Evolutionary conservation across 306 rosid genomes (phyloP), one percentile per base, ranked within the genome.

Genomic region (Acacia confusa): DNA sequence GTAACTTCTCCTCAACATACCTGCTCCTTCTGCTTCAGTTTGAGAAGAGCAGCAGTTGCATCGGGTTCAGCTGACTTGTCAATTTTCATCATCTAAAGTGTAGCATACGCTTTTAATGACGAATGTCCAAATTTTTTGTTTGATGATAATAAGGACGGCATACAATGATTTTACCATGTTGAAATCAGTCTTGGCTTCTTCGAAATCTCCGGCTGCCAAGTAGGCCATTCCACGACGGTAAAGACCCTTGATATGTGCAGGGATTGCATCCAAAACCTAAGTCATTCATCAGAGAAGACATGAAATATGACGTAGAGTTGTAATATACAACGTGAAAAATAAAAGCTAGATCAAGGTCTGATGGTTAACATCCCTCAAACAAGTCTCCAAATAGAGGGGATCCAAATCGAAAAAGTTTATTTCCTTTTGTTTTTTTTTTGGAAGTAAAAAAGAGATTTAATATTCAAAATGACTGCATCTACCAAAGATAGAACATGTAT

Each of bases 201-300:
- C 96, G 13, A 95, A 93, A 81, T 95, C 97, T 79, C 97, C 98
- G 2, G 76, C 89, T 63, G 86, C 80, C 97, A 93, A 85, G 90
- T 91, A 92, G 76, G 98, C 97, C 99, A 93, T 93, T 79, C 98
- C 99, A 69, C 99, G 98, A 50, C 99, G 96, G 85, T 93, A 95
- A n/a, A 95, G 90, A 83, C 94, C 97, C 89, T 95, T 95, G 75
- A 85, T 91, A 78, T 95, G 91, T 30, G 92, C 94, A 65, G 94
- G 99, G 82, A 93, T 95, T 60, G 98, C 93, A 44, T 95, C 99
- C 81, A 95, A 74, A 79, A 95, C 99, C 99, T 95, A 79, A 53
- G 78, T 15, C 24, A 44, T 82, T 68, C 61, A 82, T 80, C 45
- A 57, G 80, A 53, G 74, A 85, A 79, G 58, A 81, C 48, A 73